phyloP scores from a whole-genome alignment of 176 grass and related monocot genomes.

The Poa annua region DNA sequence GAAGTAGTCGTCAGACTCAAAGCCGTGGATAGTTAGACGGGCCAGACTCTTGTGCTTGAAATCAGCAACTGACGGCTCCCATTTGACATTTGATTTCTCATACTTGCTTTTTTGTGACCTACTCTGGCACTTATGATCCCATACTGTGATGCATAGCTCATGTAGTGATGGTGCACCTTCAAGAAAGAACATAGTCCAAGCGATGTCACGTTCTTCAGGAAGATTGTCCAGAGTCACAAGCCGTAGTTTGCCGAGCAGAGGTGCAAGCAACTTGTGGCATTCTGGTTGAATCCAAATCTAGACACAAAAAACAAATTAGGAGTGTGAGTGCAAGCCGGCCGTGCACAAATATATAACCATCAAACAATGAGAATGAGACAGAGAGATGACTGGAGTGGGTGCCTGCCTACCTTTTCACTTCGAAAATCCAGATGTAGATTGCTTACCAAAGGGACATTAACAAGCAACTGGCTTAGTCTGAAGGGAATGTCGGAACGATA shows the following conservation, averaged over 20 bases:
- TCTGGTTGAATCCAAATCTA: conserved; percentile 12
- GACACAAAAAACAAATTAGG: not conserved
- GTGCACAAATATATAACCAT: too few species aligned
- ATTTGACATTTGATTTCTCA: not conserved
- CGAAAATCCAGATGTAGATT: not conserved
- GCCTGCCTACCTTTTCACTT: not conserved
- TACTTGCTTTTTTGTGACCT: not conserved
- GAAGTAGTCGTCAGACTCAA: not conserved
- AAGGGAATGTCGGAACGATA: too few species aligned
- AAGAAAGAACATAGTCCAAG: conserved; percentile 14
- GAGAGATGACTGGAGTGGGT: not conserved
- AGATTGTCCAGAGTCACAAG: not conserved
- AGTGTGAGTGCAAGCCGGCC: too few species aligned
- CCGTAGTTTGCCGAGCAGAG: not conserved
- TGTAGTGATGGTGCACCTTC: not conserved
- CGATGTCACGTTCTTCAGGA: not conserved
- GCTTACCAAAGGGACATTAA: not conserved
- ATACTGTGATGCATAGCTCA: conserved; percentile 2
- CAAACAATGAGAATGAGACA: not conserved
- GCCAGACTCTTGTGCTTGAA: not conserved
- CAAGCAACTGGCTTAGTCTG: not conserved
- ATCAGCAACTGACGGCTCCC: not conserved
- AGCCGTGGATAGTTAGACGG: not conserved
- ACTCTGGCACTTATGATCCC: not conserved
- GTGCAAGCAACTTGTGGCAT: not conserved